A percentile compares a stretch with the other conserved stretches of the same genome.
Evolutionary conservation across 1,139 yeast species (phyloP).

Genomic region (Hyphopichia wangnamkhiaoensis): DNA sequence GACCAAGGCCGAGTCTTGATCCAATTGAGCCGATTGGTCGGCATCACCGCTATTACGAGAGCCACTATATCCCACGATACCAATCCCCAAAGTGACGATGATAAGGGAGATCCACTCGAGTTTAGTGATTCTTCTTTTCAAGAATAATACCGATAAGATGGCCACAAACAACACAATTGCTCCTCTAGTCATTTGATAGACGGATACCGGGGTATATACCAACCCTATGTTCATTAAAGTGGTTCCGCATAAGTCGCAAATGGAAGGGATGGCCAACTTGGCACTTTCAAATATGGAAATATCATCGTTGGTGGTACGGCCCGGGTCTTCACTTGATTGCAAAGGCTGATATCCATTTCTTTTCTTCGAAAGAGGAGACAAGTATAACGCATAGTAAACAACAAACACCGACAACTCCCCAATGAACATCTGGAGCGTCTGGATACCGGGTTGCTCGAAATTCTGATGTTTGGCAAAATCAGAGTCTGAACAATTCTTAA

Average conservation of each 20-base stretch:
- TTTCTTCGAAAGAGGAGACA: conserved; percentile 14
- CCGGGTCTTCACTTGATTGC: conserved; percentile 11
- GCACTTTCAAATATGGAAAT: conserved; percentile 24
- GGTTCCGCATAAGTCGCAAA: conserved; percentile 73
- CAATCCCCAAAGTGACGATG: conserved; percentile 66
- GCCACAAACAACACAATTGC: conserved; percentile 79
- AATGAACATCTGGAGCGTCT: conserved; percentile 78
- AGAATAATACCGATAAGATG: conserved; percentile 62
- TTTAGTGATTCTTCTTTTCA: conserved; percentile 55
- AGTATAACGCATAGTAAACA: conserved; percentile 39
- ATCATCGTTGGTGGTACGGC: conserved; percentile 6
- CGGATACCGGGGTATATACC: conserved; percentile 75
- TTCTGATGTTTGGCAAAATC: conserved; percentile 36
- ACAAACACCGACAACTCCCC: conserved; percentile 64
- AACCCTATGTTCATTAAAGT: conserved; percentile 78
- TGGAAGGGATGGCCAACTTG: conserved; percentile 58
- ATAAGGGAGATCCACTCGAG: conserved; percentile 70
- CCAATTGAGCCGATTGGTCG: conserved; percentile 4
- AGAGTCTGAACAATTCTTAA: conserved; percentile 53
- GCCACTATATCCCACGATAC: conserved; percentile 74
- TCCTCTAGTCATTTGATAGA: conserved; percentile 85
- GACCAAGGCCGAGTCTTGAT: conserved; percentile 25
- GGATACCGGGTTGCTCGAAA: conserved; percentile 80
- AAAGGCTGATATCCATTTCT: conserved; percentile 19
- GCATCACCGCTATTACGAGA: conserved; percentile 21